Conservation (phyloP, 1,284 basidiomycete genomes). For the Lentinula novae-zelandiae region DNA sequence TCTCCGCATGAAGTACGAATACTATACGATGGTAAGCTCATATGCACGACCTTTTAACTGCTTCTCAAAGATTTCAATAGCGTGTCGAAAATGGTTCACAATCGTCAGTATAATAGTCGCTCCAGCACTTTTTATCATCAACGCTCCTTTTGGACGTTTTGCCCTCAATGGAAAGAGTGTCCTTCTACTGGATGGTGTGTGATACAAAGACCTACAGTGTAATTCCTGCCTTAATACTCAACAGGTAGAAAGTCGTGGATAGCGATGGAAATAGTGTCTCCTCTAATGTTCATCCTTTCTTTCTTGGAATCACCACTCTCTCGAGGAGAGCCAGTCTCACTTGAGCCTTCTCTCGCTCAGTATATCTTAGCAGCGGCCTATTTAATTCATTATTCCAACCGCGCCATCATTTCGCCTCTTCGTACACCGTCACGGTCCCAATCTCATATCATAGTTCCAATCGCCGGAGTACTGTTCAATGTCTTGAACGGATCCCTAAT, state of each 20-base stretch:
- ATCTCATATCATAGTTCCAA: slow-evolving; percentile 4
- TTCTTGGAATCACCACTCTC: slow-evolving; percentile 7
- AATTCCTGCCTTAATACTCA: not conserved
- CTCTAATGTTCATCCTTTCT: not conserved
- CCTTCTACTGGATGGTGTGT: slow-evolving; percentile 53
- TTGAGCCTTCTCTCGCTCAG: slow-evolving; percentile 18
- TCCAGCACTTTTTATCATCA: slow-evolving; percentile 38
- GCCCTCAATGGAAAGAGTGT: slow-evolving; percentile 40
- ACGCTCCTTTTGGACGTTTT: slow-evolving; percentile 82
- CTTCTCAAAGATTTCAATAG: not conserved
- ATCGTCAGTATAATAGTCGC: slow-evolving; percentile 17
- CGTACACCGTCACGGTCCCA: slow-evolving; percentile 10
- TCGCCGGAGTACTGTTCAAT: slow-evolving; percentile 55
- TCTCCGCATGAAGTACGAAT: too few species aligned
- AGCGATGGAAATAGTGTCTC: slow-evolving; percentile 76
- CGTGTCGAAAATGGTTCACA: slow-evolving; percentile 19
- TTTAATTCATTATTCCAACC: slow-evolving; percentile 6
- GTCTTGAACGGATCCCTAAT: slow-evolving; percentile 70
- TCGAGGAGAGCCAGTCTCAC: not conserved
- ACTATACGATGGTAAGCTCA: too few species aligned
- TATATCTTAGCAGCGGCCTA: not conserved
- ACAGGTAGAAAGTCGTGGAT: slow-evolving; percentile 69
- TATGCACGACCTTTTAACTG: too few species aligned
- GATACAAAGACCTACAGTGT: not conserved
- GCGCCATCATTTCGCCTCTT: slow-evolving; percentile 6